Percentiles rank a stretch among this genome's conserved stretches.
phyloP scores from a whole-genome alignment of 352 stramenopile species.

The Plasmopara muralis region DNA sequence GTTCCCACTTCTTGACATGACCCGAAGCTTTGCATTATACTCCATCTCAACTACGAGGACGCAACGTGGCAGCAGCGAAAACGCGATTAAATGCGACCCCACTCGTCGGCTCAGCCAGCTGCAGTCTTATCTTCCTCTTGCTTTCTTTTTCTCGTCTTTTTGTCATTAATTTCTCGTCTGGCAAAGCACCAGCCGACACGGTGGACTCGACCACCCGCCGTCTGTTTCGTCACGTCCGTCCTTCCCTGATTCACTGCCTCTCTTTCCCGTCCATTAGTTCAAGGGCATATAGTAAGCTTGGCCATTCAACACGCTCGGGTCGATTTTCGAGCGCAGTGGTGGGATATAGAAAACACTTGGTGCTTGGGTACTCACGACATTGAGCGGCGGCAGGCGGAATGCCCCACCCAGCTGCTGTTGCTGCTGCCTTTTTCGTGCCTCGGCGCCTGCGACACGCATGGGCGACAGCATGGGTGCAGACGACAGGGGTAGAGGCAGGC shows the following conservation, averaged over 20 bases:
- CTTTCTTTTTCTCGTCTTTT: neutral
- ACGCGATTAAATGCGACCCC: too few species aligned
- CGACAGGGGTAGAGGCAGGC: constrained; percentile 19
- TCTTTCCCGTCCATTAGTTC: constrained; percentile 28
- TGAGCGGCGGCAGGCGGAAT: constrained; percentile 57
- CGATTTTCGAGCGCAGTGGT: constrained; percentile 72
- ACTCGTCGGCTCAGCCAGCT: too few species aligned
- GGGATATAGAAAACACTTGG: constrained; percentile 50
- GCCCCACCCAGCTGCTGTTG: constrained; percentile 11
- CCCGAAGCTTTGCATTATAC: constrained; percentile 23
- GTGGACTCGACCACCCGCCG: constrained; percentile 6
- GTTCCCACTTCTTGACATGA: constrained; percentile 21
- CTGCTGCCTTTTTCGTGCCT: constrained; percentile 29
- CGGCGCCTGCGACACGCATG: constrained; percentile 24
- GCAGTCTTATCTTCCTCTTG: too few species aligned
- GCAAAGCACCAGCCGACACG: constrained; percentile 9
- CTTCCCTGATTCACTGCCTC: constrained; percentile 5
- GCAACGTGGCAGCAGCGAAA: too few species aligned
- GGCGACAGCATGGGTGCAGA: constrained; percentile 24
- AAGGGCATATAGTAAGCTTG: constrained; percentile 40
- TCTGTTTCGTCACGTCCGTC: constrained; percentile 13
- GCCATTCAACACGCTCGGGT: constrained; percentile 50
- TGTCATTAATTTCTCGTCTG: neutral
- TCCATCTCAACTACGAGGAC: constrained; percentile 5
- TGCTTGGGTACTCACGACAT: constrained; percentile 33